Conservation (phyloP, 2,329 filamentous ascomycete genomes). For the Venturia effusa region DNA sequence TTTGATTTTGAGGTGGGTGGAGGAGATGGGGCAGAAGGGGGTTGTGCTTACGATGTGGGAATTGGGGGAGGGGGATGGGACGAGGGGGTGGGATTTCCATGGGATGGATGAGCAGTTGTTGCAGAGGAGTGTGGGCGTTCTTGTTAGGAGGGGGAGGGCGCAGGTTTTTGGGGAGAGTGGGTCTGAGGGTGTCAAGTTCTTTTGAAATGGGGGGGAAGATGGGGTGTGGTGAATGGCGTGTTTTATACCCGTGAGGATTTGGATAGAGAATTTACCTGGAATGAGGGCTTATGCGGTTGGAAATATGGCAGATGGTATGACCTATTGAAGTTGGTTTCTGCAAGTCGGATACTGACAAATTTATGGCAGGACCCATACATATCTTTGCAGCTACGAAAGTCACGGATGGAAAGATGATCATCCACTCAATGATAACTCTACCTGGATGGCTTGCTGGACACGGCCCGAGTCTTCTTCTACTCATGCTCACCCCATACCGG, state of each 20-base stretch:
- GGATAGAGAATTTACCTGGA: not conserved
- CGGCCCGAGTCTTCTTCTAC: no score
- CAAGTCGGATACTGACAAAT: not conserved
- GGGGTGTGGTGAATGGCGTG: not conserved
- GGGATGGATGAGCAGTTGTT: conserved; percentile 80
- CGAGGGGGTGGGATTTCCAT: conserved; percentile 61
- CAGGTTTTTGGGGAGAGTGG: conserved; percentile 89
- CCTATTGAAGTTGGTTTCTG: not conserved
- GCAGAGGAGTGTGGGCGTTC: conserved; percentile 63
- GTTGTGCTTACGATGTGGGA: conserved; percentile 71
- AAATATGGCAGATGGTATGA: not conserved
- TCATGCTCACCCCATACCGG: no score
- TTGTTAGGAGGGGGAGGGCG: conserved; percentile 84
- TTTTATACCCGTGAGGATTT: not conserved
- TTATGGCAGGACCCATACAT: not conserved
- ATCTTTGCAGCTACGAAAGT: not conserved
- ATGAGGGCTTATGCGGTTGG: not conserved
- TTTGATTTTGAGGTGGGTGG: conserved; percentile 65
- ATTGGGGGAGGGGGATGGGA: conserved; percentile 75
- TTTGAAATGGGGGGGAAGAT: conserved; percentile 41
- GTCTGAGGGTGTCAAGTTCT: conserved; percentile 92
- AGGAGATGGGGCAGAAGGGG: conserved; percentile 80
- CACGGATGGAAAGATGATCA: not conserved
- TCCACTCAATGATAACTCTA: no score
- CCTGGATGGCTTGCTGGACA: no score